Evolutionary conservation across 1,139 yeast genomes (phyloP).

Genomic region (Blastobotrys capitulatus): DNA sequence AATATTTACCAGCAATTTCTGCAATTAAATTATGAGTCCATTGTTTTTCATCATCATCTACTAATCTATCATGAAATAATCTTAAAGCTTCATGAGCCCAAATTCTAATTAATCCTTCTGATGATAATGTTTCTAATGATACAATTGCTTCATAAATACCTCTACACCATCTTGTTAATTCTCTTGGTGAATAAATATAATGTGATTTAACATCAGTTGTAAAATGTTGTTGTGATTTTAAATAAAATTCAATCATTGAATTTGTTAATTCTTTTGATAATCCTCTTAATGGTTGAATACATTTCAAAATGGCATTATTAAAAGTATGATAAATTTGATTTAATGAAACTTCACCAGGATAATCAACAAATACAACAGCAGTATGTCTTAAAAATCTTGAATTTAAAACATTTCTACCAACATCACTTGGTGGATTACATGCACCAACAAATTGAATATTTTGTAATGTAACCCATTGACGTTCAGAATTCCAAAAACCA

Average conservation of each 20-base stretch:
- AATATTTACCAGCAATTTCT: conserved; percentile 37
- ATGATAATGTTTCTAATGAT: conserved; percentile 34
- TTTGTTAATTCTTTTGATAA: conserved; percentile 49
- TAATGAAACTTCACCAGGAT: conserved; percentile 66
- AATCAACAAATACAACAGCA: conserved; percentile 67
- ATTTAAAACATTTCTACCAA: conserved; percentile 60
- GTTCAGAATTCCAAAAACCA: conserved; percentile 71
- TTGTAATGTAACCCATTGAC: conserved; percentile 61
- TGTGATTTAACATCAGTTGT: conserved; percentile 42
- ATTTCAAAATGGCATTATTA: conserved; percentile 51
- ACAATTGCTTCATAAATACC: conserved; percentile 63
- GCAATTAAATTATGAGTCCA: conserved; percentile 49
- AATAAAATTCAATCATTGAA: conserved; percentile 66
- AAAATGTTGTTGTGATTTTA: conserved; percentile 40
- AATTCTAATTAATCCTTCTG: conserved; percentile 49
- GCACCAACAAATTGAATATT: conserved; percentile 87
- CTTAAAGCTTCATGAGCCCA: conserved; percentile 85
- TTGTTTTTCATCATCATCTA: conserved; percentile 41
- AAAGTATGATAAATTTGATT: conserved; percentile 62
- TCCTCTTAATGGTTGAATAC: conserved; percentile 58
- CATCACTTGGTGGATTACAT: conserved; percentile 83
- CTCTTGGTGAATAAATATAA: conserved; percentile 85
- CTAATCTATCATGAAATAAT: conserved; percentile 69
- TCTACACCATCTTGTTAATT: conserved; percentile 79
- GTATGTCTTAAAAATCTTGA: conserved; percentile 67